Evolutionary conservation across 129 eudicot genomes (phyloP).

Genomic region (Artemisia annua): DNA sequence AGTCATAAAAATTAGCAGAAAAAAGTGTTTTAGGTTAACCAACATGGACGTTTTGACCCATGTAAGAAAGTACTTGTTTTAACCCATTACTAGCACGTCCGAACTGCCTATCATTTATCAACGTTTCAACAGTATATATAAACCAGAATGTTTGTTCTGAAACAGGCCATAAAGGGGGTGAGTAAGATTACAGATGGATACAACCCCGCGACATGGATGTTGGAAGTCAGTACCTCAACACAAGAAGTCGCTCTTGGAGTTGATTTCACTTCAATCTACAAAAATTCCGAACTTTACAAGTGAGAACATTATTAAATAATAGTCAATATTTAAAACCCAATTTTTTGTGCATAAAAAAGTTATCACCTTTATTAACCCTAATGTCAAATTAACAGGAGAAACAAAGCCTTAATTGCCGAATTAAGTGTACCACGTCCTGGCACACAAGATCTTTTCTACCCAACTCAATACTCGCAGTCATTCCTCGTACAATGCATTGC

Average conservation of each 20-base stretch:
- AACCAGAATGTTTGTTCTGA: not conserved
- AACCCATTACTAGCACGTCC: no score
- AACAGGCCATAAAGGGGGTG: constrained; percentile 45
- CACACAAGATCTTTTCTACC: constrained; percentile 35
- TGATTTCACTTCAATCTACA: constrained; percentile 54
- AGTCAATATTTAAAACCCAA: not conserved
- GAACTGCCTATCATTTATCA: no score
- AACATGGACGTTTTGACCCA: no score
- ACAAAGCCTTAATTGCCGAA: constrained; percentile 44
- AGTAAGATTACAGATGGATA: constrained; percentile 56
- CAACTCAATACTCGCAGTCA: constrained; percentile 41
- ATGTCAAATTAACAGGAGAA: constrained; percentile 36
- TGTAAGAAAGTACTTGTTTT: no score
- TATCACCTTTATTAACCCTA: no score
- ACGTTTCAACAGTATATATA: no score
- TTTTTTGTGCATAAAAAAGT: no score
- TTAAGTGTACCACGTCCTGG: constrained; percentile 42
- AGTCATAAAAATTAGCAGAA: no score
- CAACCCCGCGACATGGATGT: constrained; percentile 81
- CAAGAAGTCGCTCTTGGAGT: constrained; percentile 53
- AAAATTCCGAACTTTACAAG: constrained; percentile 52
- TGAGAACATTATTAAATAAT: not conserved
- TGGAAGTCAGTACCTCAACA: constrained; percentile 50
- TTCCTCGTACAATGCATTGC: constrained; percentile 40
- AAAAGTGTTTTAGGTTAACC: no score